Base-by-base conservation (phyloP, 1,139 yeast genomes). In the Yamadazyma aaseri region DNA sequence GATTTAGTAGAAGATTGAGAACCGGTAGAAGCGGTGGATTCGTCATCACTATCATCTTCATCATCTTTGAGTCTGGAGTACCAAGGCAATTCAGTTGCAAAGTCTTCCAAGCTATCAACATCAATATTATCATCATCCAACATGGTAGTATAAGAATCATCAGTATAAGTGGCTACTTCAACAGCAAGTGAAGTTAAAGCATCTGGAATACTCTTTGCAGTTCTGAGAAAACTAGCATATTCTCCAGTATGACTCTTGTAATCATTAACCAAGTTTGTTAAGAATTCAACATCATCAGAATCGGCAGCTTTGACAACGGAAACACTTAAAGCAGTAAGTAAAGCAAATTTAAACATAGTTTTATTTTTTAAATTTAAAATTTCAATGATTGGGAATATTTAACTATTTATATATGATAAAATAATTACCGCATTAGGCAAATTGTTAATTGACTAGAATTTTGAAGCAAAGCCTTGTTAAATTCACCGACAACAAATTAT, bases 11-110 rank as follows among this genome's bases (percentile, higher is more conserved):
- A 8, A 17, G 37, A n/a, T 42, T 29, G 9, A 16, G 35, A 29
- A 15, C 38, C 47, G 3, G 49, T 24, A 14, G 35, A 38, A 13
- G 38, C 33, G 20, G 38, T 34, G 18, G 37, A 40, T 4, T 44
- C 33, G 15, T 36, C 39, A 18, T 35, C 33, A 17, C 43, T 47
- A 26, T 29, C 36, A 14, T 24, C 44, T 32, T 39, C 45, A 7
- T 35, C 51, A 10, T 40, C 58, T 6, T 54, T 54, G 11, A 42
- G 49, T 35, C 67, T 51, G 35, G 69, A 32, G 50, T 58, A 65
- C 76, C 76, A 70, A 21, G 75, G 73, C 42, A 70, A 61, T 25
- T 55, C 53, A 26, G 68, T 57, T 25, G 72, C 75, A 46, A 54
- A 69, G 12, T 46, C 40, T 45, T 51, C 57, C 29, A 65, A 40